Evolutionary conservation across 805 yeast species (phyloP), one percentile per base, ranked within the genome.

Genomic region (Sugiyamaella americana): DNA sequence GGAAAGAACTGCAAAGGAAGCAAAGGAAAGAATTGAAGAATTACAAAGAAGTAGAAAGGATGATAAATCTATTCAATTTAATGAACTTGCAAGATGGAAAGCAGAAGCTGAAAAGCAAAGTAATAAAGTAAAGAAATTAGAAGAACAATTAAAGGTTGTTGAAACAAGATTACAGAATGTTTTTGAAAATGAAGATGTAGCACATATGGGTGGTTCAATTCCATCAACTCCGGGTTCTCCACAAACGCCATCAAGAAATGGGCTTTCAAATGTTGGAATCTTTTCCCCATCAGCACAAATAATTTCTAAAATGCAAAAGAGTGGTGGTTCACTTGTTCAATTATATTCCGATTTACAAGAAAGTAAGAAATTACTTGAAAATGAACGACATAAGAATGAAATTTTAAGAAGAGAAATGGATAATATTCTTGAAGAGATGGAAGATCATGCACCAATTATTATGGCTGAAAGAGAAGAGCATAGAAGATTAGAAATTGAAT

Each of bases 381-480:
- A 78, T 44, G 95, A 87, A 63, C 77, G 80, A 56, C 73, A 81
- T 16, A 82, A 84, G 44, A 87, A 85, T 55, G 80, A 78, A 48
- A 74, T 76, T 46, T 70, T 91, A 49, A 84, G 88, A 46, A 63
- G 69, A 30, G 91, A 87, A 62, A 70, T 89, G 48, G 82, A 84
- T 55, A 69, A 72, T 1, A 80, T 91, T 53, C 78, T 88, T 26
- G 71, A 72, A 17, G 96, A 88, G 62, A 69, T 89, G 51, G 94
- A 87, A 57, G 72, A 76, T 24, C 81, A 84, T 57, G 80, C 86
- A 46, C 97, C 98, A 0, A 68, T 82, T 2, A 74, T 91, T 40
- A 76, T 69, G 65, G 82, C 80, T 44, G 84, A 80, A 56, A 80
- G 72, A 64, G 78, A 75, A 46, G 76, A 76, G 64, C 71, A 87